phyloP scores from a whole-genome alignment of 768 basidiomycete genomes.

The Mycena olivaceomarginata region DNA sequence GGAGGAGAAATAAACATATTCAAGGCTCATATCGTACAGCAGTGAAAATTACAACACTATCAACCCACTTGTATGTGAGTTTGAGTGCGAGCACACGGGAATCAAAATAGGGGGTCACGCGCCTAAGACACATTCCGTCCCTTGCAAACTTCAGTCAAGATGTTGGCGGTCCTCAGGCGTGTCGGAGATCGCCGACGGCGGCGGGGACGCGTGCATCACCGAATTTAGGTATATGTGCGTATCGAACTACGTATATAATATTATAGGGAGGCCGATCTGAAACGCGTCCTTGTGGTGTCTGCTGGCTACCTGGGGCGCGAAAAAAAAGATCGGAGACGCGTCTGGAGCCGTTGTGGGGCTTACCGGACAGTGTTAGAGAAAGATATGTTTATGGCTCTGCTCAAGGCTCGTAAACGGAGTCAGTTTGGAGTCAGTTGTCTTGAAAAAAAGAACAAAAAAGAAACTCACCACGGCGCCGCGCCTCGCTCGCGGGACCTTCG shows the following conservation, averaged over 20 bases:
- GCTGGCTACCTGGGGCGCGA: too few species aligned
- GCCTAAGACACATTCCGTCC: not conserved
- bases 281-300: too few species aligned
- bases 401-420: not conserved
- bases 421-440: not conserved
- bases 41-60: too few species aligned
- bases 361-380: not conserved
- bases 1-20: too few species aligned
- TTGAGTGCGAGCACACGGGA: too few species aligned
- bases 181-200: too few species aligned
- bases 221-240: constrained; percentile 1
- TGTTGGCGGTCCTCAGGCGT: not conserved
- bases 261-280: too few species aligned
- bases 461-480: not conserved
- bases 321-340: too few species aligned
- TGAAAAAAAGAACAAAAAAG: too few species aligned
- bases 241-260: not conserved
- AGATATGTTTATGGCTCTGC: constrained; percentile 5
- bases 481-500: not conserved
- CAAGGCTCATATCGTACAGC: too few species aligned
- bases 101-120: constrained; percentile 1
- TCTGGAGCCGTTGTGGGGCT: not conserved
- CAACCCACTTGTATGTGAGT: not conserved
- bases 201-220: constrained; percentile 1
- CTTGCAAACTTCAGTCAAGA: constrained; percentile 9